These are phyloP conservation scores for Teratosphaeria nubilosa DNA, from an alignment of 2,329 filamentous ascomycete species.

Conservation along the genomic window DNA sequence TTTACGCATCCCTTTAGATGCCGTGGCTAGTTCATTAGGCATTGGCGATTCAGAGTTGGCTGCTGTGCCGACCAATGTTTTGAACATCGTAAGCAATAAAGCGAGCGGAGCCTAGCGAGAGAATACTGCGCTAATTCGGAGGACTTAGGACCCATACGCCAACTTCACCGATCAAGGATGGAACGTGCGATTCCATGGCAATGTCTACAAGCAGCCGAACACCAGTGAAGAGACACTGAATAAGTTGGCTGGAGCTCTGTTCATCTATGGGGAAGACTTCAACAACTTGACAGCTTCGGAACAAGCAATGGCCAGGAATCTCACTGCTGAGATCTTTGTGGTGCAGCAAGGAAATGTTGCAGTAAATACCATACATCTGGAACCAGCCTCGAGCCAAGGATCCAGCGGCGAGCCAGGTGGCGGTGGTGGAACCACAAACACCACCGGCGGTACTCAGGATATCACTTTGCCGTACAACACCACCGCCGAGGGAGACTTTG, in stretches of 20 bases:
- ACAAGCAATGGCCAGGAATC: slow-evolving; percentile 59
- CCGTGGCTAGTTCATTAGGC: slow-evolving; percentile 52
- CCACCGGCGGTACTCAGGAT: slow-evolving; percentile 51
- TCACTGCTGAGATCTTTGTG: slow-evolving; percentile 65
- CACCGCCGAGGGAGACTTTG: slow-evolving; percentile 60
- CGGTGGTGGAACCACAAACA: slow-evolving; percentile 39
- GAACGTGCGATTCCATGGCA: slow-evolving; percentile 67
- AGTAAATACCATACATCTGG: slow-evolving; percentile 51
- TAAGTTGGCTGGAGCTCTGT: slow-evolving; percentile 58
- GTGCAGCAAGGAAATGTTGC: slow-evolving; percentile 58
- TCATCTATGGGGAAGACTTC: slow-evolving; percentile 52
- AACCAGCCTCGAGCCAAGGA: slow-evolving; percentile 48
- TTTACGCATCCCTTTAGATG: slow-evolving; percentile 15
- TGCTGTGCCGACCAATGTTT: slow-evolving; percentile 56
- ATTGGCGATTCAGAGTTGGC: slow-evolving; percentile 49
- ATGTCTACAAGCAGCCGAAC: slow-evolving; percentile 70
- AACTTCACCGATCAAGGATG: slow-evolving; percentile 72
- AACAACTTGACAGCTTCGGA: slow-evolving; percentile 48
- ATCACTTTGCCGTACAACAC: slow-evolving; percentile 56
- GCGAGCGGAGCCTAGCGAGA: slow-evolving; percentile 34
- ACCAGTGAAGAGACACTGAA: slow-evolving; percentile 56
- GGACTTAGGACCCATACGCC: slow-evolving; percentile 2
- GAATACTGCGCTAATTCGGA: slow-evolving; percentile 20
- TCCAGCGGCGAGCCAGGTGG: slow-evolving; percentile 39
- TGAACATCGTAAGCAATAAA: slow-evolving; percentile 43